A percentile compares a stretch with the other conserved stretches of the same genome.
These are phyloP conservation scores for Phytopythium litorale DNA, from an alignment of 352 stramenopile genomes.

Conservation along the genomic window DNA sequence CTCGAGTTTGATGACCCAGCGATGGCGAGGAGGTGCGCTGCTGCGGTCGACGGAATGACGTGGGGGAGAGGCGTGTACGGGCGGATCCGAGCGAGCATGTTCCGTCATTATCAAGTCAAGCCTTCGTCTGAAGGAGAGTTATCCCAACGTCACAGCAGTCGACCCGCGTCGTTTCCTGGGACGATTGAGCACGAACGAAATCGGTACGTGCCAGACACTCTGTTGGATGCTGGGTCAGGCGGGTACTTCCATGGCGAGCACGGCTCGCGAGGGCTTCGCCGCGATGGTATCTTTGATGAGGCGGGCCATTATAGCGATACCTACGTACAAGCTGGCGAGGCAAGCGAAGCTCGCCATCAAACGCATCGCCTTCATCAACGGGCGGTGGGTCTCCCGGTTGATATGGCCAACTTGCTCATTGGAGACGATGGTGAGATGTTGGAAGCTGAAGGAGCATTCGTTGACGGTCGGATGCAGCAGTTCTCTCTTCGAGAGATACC, in stretches of 20 bases:
- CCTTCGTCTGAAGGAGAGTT: conserved; percentile 20
- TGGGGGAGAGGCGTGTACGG: conserved; percentile 63
- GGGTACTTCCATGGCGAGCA: background rate
- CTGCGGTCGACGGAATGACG: conserved; percentile 61
- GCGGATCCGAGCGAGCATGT: conserved; percentile 68
- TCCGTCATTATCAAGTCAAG: conserved; percentile 80
- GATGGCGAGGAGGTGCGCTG: conserved; percentile 50
- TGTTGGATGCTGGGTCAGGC: background rate
- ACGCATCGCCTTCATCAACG: background rate
- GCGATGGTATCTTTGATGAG: background rate
- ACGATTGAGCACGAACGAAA: background rate
- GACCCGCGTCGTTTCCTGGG: background rate
- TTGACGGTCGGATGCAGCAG: background rate
- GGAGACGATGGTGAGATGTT: conserved; percentile 14
- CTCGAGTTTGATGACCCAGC: conserved; percentile 75
- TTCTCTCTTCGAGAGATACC: background rate
- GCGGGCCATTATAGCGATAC: background rate
- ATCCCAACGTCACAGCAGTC: background rate
- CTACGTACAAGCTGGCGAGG: background rate
- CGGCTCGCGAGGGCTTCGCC: background rate
- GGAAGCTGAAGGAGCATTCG: no score
- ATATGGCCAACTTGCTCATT: background rate
- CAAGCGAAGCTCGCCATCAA: background rate
- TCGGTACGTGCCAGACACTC: background rate
- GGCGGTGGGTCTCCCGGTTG: background rate